A percentile compares a stretch with the other conserved stretches of the same genome.
Evolutionary conservation across 169 alveolate genomes (phyloP).

Genomic region (Prorocentrum cordatum): DNA sequence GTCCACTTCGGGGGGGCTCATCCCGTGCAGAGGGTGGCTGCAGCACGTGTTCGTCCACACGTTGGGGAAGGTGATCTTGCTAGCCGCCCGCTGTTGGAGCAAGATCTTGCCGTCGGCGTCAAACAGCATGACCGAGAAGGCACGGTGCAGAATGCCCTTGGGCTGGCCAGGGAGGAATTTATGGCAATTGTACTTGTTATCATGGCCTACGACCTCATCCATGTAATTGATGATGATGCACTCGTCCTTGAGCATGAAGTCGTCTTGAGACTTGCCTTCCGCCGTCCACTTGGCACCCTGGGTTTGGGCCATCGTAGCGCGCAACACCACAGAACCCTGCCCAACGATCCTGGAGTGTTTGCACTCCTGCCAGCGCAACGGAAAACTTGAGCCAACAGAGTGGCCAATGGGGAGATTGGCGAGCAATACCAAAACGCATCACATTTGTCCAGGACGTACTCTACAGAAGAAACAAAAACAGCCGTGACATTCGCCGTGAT

Average conservation of each 20-base stretch:
- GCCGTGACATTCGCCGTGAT: too few species aligned
- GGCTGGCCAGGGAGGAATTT: conserved; percentile 46
- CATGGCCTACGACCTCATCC: conserved; percentile 56
- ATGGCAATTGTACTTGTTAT: conserved; percentile 61
- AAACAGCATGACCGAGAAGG: conserved; percentile 17
- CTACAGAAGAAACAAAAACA: too few species aligned
- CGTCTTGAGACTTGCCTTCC: background rate
- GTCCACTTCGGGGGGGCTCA: conserved; percentile 48
- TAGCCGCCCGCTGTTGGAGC: conserved; percentile 31
- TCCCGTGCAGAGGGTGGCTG: conserved; percentile 50
- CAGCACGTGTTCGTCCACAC: conserved; percentile 60
- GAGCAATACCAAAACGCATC: background rate
- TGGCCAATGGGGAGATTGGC: background rate
- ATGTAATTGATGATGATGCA: conserved; percentile 42
- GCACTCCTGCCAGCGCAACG: background rate
- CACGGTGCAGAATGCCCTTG: conserved; percentile 25
- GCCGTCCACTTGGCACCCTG: background rate
- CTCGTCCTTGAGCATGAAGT: conserved; percentile 31
- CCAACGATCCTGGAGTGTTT: too few species aligned
- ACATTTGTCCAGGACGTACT: too few species aligned
- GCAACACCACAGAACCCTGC: too few species aligned
- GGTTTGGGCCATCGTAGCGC: background rate
- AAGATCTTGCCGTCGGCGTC: background rate
- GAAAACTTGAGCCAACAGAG: background rate
- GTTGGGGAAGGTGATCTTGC: conserved; percentile 31